These are phyloP conservation scores for Calonectria ilicicola DNA, from an alignment of 2,329 filamentous ascomycete genomes.

Conservation along the genomic window DNA sequence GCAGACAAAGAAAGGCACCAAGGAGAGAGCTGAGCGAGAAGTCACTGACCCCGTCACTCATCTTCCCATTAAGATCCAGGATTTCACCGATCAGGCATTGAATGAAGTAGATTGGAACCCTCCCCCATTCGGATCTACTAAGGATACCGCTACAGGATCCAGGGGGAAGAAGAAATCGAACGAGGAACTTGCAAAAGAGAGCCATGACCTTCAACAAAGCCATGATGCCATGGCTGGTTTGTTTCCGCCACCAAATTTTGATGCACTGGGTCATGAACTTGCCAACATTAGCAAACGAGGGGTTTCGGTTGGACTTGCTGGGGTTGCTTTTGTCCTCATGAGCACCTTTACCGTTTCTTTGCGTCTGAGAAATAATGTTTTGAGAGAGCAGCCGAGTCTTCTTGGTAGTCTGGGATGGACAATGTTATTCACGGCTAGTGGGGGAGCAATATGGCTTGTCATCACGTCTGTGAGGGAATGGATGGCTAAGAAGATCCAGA, in stretches of 20 bases:
- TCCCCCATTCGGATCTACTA: conserved; percentile 49
- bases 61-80: conserved; percentile 75
- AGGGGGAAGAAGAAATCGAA: conserved; percentile 54
- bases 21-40: conserved; percentile 64
- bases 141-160: conserved; percentile 52
- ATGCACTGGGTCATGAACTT: conserved; percentile 51
- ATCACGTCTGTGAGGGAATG: conserved; percentile 66
- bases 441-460: conserved; percentile 47
- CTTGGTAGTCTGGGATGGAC: conserved; percentile 41
- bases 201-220: conserved; percentile 49
- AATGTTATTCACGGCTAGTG: conserved; percentile 42
- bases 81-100: conserved; percentile 74
- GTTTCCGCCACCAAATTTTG: conserved; percentile 63
- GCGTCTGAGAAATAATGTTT: conserved; percentile 25
- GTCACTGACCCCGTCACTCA: conserved; percentile 82
- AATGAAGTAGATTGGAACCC: conserved; percentile 47
- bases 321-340: conserved; percentile 48
- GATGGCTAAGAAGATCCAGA: conserved; percentile 70
- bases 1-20: conserved; percentile 58
- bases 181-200: conserved; percentile 52
- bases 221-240: conserved; percentile 56
- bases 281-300: conserved; percentile 47
- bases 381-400: conserved; percentile 27
- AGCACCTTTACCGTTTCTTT: conserved; percentile 40
- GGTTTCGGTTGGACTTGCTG: conserved; percentile 51